Evolutionary conservation across 75 land plant genomes (phyloP).

Genomic region (Larix kaempferi): DNA sequence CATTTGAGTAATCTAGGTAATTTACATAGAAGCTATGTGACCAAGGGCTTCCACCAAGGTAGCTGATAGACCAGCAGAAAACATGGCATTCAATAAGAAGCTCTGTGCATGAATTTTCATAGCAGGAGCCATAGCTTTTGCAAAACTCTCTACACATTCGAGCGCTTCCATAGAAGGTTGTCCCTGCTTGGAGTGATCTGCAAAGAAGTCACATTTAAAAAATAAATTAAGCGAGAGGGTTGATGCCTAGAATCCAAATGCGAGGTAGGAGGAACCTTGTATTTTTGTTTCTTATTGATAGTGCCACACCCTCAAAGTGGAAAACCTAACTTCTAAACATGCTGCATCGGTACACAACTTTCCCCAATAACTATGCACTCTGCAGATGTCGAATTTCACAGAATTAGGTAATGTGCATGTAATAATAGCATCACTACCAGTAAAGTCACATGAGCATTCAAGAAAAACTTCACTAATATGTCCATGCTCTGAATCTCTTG

Average conservation of each 20-base stretch:
- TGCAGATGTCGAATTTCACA: not conserved
- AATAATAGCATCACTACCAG: not conserved
- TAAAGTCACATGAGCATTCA: constrained; percentile 35
- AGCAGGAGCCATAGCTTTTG: constrained; percentile 83
- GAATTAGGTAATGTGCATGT: not conserved
- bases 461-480: constrained; percentile 11
- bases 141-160: constrained; percentile 86
- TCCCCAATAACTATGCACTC: no score
- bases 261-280: no score
- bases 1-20: not conserved
- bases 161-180: constrained; percentile 84
- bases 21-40: constrained; percentile 73
- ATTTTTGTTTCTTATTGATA: no score
- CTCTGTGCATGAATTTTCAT: constrained; percentile 81
- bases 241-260: no score
- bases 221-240: not conserved
- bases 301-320: no score
- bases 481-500: constrained; percentile 22
- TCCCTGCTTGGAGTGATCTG: constrained; percentile 91
- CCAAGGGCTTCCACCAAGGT: constrained; percentile 75
- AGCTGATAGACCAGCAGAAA: constrained; percentile 68
- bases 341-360: no score
- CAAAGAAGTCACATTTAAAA: constrained; percentile 1
- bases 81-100: constrained; percentile 78
- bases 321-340: no score